These are phyloP conservation scores for Sphagnum tenellum DNA, from an alignment of 225 moss, liverwort and hornwort species.

Conservation along the genomic window DNA sequence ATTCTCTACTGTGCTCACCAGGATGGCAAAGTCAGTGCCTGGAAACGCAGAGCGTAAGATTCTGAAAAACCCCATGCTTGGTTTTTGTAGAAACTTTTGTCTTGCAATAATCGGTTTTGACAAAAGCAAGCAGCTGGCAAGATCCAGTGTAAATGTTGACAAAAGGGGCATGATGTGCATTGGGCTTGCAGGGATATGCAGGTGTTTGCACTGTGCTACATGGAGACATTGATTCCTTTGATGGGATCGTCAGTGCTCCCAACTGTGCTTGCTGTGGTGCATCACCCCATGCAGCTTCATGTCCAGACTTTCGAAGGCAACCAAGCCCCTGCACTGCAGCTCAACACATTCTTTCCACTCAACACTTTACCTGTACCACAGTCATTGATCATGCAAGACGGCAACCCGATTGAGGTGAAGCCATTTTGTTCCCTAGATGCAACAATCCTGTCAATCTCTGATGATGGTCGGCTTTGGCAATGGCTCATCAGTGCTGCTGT, in stretches of 20 bases:
- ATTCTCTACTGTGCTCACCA: conserved; percentile 90
- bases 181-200: conserved; percentile 71
- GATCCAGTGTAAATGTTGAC: too few relatives aligned
- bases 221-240: conserved; percentile 70
- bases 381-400: conserved; percentile 8
- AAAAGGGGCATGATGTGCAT: not conserved
- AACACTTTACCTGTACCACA: conserved; percentile 36
- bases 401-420: conserved; percentile 15
- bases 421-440: conserved; percentile 27
- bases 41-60: conserved; percentile 82
- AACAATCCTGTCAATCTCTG: conserved; percentile 72
- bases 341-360: conserved; percentile 39
- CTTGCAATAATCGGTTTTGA: too few relatives aligned
- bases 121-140: too few relatives aligned
- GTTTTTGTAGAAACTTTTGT: too few relatives aligned
- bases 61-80: too few relatives aligned
- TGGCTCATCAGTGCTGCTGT: conserved; percentile 69
- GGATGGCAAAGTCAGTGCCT: conserved; percentile 89
- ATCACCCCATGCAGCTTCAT: conserved; percentile 87
- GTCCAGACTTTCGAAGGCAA: conserved; percentile 34
- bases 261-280: conserved; percentile 72
- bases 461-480: conserved; percentile 93
- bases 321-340: conserved; percentile 42
- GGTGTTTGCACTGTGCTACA: conserved; percentile 63
- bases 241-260: conserved; percentile 87